Base-by-base conservation (phyloP, 306 rosid genomes). In the Alnus glutinosa region DNA sequence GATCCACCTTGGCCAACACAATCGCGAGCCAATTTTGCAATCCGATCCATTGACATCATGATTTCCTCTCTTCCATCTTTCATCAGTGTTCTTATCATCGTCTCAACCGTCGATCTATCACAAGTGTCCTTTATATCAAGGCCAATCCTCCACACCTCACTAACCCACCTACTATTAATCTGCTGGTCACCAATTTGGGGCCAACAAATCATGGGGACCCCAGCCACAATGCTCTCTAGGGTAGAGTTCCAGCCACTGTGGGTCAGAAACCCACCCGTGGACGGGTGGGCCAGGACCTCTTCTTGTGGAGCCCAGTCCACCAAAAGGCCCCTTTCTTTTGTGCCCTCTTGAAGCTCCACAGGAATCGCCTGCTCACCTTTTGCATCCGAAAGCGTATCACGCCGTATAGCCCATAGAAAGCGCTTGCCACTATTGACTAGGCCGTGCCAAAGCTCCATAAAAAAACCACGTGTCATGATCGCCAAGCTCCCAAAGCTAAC, bases 371-470 rank as follows among this genome's bases (percentile, higher is more conserved):
- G 28, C 28, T 23, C 28, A 23, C 28, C 28, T 23, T 23, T 23
- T 23, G 28, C 28, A 23, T 23, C 28, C 28, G 28, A 23, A 23
- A 23, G 0, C 28, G 28, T 23, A 23, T 23, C 28, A 23, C 28
- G 28, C 84, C 81, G 4, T 39, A 39, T 4, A 39, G 44, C 44
- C 44, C 44, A 39, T 39, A 39, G 44, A 39, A 39, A 39, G 44
- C 44, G 44, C 44, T 39, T 39, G 44, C 44, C 44, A 39, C 44
- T 39, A 4, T 83, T 76, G 39, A 79, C 84, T 61, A 88, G 39
- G 11, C 89, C 86, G 2, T 83, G 42, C 89, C 89, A 88, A 2
- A 87, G 59, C 85, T 88, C 91, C 63, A 74, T n/a, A 4, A 83
- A 13, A 13, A 75, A 5, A 0, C 37, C 47, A 2, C 28, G 37